phyloP scores from a whole-genome alignment of 2,329 filamentous ascomycete species.

The Coniochaeta ligniaria region DNA sequence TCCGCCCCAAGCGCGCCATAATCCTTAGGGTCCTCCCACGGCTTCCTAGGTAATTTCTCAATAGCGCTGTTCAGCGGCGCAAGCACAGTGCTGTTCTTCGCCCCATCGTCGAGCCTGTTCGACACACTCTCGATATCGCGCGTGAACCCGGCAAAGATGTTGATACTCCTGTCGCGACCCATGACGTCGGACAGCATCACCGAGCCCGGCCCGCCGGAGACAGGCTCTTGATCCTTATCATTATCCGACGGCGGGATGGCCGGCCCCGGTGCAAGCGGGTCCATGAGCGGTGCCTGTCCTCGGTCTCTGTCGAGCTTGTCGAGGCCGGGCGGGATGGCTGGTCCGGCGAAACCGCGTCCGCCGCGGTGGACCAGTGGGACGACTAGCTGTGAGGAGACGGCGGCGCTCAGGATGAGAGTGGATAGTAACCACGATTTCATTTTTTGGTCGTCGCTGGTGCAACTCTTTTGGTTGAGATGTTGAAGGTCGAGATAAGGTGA shows the following conservation, averaged over 20 bases:
- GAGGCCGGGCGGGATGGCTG: conserved; percentile 13
- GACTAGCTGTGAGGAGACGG: conserved; percentile 13
- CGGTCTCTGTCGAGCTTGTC: conserved; percentile 17
- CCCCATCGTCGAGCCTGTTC: conserved; percentile 58
- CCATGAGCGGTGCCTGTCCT: conserved; percentile 20
- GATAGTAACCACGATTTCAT: conserved; percentile 10
- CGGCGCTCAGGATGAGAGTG: conserved; percentile 10
- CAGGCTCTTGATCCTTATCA: background rate
- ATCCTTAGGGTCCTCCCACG: conserved; percentile 74
- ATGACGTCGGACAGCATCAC: conserved; percentile 81
- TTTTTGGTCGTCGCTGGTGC: background rate
- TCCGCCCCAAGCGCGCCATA: conserved; percentile 59
- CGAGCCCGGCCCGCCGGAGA: conserved; percentile 21
- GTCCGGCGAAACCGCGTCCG: conserved; percentile 9
- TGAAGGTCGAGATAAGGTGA: background rate
- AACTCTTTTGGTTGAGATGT: background rate
- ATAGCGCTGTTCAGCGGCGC: conserved; percentile 82
- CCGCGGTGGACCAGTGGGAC: conserved; percentile 12
- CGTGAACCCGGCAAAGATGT: conserved; percentile 76
- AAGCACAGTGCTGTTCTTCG: conserved; percentile 72
- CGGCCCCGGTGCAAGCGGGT: conserved; percentile 16
- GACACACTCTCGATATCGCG: conserved; percentile 67
- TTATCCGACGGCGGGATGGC: conserved; percentile 16
- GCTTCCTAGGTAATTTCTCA: conserved; percentile 71
- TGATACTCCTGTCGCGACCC: conserved; percentile 68